Base-by-base conservation (phyloP, 106 monocot species). In the Dioscorea alata region DNA sequence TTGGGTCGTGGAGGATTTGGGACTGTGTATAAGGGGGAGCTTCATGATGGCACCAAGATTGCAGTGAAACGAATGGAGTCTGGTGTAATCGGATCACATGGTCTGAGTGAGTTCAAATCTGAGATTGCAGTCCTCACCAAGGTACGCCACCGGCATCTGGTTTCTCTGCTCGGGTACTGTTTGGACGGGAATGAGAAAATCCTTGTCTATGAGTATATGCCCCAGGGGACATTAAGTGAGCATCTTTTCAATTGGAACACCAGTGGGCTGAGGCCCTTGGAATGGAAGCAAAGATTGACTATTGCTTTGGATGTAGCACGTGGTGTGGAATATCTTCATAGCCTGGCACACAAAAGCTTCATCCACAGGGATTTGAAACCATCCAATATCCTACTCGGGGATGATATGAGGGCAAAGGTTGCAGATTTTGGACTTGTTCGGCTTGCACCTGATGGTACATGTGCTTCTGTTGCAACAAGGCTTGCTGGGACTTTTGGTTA, bases 401-500 rank as follows among this genome's bases (percentile, higher is more conserved):
- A 90, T 76, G 78, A 90, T 79, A 83, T 90, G 86, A 83, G 70
- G 70, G 90, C 90, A 54, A 90, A 90, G 61, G 90, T 90, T 65
- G 77, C 90, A 16, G 90, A 90, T 67, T 90, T 90, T 79, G 90
- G 90, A 12, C 81, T 90, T 52, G 83, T 90, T 49, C 66, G 83
- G 50, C 83, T 69, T 61, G 90, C 83, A 13, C 90, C 86, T 22
- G 86, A 86, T 16, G 83, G 83, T 2, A 77, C 80, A 16, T 67
- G 71, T 7, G 74, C 67, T 33, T 83, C 86, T 23, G 72, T 90
- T 8, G 80, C 78, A 33, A 90, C 86, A 10, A 83, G 83, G 31
- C 80, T 90, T 59, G 90, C 90, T 20, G 90, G 90, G 24, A 90
- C 90, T 34, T 90, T 86, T 75, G 90, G 90, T 7, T 90, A 90